Conservation (phyloP, 2,329 filamentous ascomycete species). For the Aspergillus vadensis region DNA sequence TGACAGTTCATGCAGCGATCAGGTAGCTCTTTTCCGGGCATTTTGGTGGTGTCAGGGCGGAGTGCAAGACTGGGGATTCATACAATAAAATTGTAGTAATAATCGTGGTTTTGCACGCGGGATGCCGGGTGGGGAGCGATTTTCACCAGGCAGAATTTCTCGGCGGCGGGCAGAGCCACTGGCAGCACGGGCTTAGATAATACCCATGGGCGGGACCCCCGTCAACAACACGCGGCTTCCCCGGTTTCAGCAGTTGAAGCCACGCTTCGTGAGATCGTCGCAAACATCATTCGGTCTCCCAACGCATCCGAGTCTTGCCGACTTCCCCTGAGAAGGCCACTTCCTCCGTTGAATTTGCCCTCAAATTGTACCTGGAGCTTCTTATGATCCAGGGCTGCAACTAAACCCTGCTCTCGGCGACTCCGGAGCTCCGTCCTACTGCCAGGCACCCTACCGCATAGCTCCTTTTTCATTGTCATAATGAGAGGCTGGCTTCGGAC, state of each 20-base stretch:
- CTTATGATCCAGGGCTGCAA: slow-evolving; percentile 24
- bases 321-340: background rate
- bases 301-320: slow-evolving; percentile 4
- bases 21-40: slow-evolving; percentile 36
- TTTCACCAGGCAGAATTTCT: slow-evolving; percentile 21
- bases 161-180: slow-evolving; percentile 15
- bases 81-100: background rate
- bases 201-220: slow-evolving; percentile 19
- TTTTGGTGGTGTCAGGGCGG: slow-evolving; percentile 17
- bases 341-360: background rate
- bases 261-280: slow-evolving; percentile 18
- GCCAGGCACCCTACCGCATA: slow-evolving; percentile 9
- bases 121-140: slow-evolving; percentile 9
- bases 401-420: slow-evolving; percentile 19
- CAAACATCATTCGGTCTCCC: slow-evolving; percentile 1
- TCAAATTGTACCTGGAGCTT: slow-evolving; percentile 1
- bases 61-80: too few relatives aligned
- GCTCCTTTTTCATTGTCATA: slow-evolving; percentile 29
- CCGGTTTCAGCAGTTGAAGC: slow-evolving; percentile 22
- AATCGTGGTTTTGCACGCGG: background rate
- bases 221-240: slow-evolving; percentile 28
- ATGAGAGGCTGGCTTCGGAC: slow-evolving; percentile 46
- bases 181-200: slow-evolving; percentile 31
- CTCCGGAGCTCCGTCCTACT: slow-evolving; percentile 23
- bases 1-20: slow-evolving; percentile 60